Evolutionary conservation across 148 eudicot species (phyloP).

Genomic region (Mesembryanthemum crystallinum): DNA sequence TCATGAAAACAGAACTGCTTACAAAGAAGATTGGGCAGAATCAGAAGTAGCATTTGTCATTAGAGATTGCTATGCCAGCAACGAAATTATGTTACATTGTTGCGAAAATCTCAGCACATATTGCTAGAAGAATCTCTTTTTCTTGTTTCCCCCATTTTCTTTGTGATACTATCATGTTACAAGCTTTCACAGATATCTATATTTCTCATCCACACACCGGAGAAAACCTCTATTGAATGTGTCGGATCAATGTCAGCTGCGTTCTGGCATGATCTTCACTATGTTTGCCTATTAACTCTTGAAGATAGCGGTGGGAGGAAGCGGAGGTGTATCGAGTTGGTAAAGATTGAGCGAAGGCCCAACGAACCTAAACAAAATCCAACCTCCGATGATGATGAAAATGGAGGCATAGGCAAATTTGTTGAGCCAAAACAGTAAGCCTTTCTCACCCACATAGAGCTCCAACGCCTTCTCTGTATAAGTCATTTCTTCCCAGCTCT

Average conservation of each 20-base stretch:
- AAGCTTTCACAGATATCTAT: no score
- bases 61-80: no score
- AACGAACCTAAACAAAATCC: conserved; percentile 82
- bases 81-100: no score
- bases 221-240: background rate
- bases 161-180: no score
- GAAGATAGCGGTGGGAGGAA: conserved; percentile 43
- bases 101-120: no score
- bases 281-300: conserved; percentile 25
- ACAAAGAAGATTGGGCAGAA: no score
- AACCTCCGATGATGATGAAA: conserved; percentile 63
- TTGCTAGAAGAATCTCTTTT: no score
- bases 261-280: background rate
- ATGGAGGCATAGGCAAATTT: conserved; percentile 90
- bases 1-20: no score
- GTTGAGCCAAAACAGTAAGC: conserved; percentile 69
- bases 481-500: conserved; percentile 78
- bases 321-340: conserved; percentile 73
- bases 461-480: conserved; percentile 62
- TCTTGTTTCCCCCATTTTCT: no score
- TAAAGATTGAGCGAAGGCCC: conserved; percentile 80
- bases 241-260: background rate
- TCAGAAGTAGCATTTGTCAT: no score
- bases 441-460: conserved; percentile 77
- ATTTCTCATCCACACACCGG: no score